These are phyloP conservation scores for Angomonas deanei DNA, from an alignment of 208 protist genomes.

Conservation along the genomic window DNA sequence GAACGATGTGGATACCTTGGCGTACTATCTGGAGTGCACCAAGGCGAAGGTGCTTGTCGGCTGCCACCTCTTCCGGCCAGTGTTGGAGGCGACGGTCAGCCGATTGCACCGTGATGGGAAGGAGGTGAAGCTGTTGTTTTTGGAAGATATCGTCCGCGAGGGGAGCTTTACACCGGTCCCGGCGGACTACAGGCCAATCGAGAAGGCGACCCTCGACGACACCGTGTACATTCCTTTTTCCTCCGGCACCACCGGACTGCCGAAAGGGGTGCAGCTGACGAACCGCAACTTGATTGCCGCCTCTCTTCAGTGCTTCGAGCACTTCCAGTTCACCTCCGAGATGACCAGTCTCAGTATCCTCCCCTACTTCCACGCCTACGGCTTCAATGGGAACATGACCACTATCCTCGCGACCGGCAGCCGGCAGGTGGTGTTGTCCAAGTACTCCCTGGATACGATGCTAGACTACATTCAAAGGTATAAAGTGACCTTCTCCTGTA, in stretches of 20 bases:
- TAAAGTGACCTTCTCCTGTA: conserved; percentile 30
- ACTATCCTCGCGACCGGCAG: conserved; percentile 14
- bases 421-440: conserved; percentile 36
- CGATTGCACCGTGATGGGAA: neutral
- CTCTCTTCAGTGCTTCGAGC: conserved; percentile 9
- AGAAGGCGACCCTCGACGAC: conserved; percentile 15
- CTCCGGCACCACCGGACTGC: conserved; percentile 20
- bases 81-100: too few relatives aligned
- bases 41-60: conserved; percentile 18
- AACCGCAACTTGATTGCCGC: conserved; percentile 9
- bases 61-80: conserved; percentile 9
- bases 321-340: neutral
- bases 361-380: conserved; percentile 84
- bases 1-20: conserved; percentile 8
- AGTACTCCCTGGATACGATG: conserved; percentile 45
- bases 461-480: conserved; percentile 37
- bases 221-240: conserved; percentile 18
- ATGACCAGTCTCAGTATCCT: conserved; percentile 31
- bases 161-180: neutral
- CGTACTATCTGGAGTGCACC: conserved; percentile 13
- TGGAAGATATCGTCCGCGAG: neutral
- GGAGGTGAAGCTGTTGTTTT: neutral
- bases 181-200: neutral
- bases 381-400: conserved; percentile 41
- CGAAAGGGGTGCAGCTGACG: conserved; percentile 51